A percentile compares a stretch with the other conserved stretches of the same genome.
These are phyloP conservation scores for Rhynchosporium graminicola DNA, from an alignment of 2,329 filamentous ascomycete species.

Conservation along the genomic window DNA sequence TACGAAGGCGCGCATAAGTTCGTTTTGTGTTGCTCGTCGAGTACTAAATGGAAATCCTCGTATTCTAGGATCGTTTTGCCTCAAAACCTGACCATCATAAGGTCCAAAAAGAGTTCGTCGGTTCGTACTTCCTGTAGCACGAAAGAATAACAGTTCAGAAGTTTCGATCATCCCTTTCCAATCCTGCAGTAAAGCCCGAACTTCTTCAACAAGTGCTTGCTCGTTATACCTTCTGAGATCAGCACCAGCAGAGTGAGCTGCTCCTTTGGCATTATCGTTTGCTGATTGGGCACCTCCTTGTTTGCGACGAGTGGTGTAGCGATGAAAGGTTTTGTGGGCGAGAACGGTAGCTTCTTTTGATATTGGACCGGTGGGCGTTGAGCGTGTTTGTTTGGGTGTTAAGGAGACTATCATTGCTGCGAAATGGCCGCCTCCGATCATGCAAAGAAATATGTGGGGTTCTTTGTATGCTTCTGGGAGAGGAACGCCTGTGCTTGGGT, in stretches of 20 bases:
- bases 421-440: conserved; percentile 98
- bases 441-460: conserved; percentile 92
- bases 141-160: conserved; percentile 82
- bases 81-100: conserved; percentile 85
- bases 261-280: conserved; percentile 91
- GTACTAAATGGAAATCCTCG: conserved; percentile 93
- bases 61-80: conserved; percentile 74
- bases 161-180: conserved; percentile 87
- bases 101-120: conserved; percentile 85
- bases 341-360: conserved; percentile 85
- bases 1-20: conserved; percentile 91
- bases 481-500: conserved; percentile 58
- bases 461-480: conserved; percentile 61
- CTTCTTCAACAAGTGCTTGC: conserved; percentile 83
- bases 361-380: conserved; percentile 64
- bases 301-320: conserved; percentile 94
- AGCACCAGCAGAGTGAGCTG: conserved; percentile 90
- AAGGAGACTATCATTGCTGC: conserved; percentile 94
- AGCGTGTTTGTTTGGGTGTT: conserved; percentile 75
- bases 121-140: conserved; percentile 86
- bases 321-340: conserved; percentile 96
- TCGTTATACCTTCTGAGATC: conserved; percentile 92
- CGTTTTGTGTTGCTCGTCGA: conserved; percentile 84
- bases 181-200: conserved; percentile 74
- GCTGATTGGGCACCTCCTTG: conserved; percentile 94